A percentile compares a stretch with the other conserved stretches of the same genome.
Conservation (phyloP, 1,284 basidiomycete genomes). For the Microbotryum violaceum region DNA sequence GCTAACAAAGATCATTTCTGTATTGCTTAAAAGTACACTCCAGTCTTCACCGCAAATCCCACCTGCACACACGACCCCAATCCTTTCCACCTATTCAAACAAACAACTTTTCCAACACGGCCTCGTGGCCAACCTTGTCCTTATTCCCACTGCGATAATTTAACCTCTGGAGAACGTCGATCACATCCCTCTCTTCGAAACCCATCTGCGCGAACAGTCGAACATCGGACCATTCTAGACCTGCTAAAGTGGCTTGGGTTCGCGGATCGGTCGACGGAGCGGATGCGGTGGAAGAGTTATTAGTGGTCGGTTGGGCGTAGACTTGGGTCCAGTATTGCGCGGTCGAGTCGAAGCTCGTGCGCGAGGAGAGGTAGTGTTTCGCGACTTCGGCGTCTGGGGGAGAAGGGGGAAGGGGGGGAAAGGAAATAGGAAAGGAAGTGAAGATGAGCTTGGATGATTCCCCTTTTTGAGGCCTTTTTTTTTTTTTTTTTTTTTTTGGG, state of each 20-base stretch:
- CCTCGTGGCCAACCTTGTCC: conserved; percentile 54
- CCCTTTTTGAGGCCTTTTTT: no score
- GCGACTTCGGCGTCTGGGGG: conserved; percentile 78
- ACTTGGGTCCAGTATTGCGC: conserved; percentile 79
- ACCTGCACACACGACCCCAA: background rate
- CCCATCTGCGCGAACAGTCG: conserved; percentile 42
- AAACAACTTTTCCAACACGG: conserved; percentile 54
- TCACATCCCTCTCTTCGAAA: conserved; percentile 42
- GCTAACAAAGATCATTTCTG: no score
- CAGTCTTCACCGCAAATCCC: no score
- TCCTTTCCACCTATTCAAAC: background rate
- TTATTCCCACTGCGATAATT: conserved; percentile 81
- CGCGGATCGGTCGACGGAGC: background rate
- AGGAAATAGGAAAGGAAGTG: no score
- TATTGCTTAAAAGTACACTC: no score
- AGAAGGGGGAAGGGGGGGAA: no score
- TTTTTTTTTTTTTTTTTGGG: no score
- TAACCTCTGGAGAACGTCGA: conserved; percentile 58
- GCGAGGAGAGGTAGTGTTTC: conserved; percentile 88
- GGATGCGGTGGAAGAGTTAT: background rate
- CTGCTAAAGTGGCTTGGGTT: conserved; percentile 42
- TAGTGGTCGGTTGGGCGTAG: conserved; percentile 42
- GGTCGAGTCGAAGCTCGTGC: conserved; percentile 79
- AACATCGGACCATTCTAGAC: conserved; percentile 46
- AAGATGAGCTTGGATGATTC: conserved; percentile 60